These are phyloP conservation scores for Paecilomyces fulvus DNA, from an alignment of 2,329 filamentous ascomycete species.

Conservation along the genomic window DNA sequence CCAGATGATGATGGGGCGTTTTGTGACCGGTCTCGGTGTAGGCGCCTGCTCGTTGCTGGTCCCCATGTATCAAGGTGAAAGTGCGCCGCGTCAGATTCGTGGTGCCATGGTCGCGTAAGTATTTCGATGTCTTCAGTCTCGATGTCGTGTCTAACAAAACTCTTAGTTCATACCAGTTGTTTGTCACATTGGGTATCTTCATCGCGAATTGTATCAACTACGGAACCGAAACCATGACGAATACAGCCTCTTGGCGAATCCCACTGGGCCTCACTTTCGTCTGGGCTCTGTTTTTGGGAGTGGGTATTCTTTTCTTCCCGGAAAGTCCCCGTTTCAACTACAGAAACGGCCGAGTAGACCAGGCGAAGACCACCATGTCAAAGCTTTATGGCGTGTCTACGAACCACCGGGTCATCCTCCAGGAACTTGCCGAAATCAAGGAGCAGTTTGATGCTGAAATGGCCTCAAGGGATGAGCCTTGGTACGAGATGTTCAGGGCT, in stretches of 20 bases:
- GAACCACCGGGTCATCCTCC: constrained; percentile 44
- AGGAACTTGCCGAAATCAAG: constrained; percentile 49
- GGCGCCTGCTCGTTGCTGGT: constrained; percentile 35
- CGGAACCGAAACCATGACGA: constrained; percentile 25
- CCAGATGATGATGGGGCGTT: constrained; percentile 35
- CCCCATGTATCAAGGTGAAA: constrained; percentile 40
- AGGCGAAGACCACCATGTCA: constrained; percentile 44
- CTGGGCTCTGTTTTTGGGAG: constrained; percentile 46
- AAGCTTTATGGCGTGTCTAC: constrained; percentile 46
- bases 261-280: constrained; percentile 50
- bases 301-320: constrained; percentile 47
- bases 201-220: constrained; percentile 41
- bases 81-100: constrained; percentile 37
- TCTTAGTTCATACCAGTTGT: constrained; percentile 37
- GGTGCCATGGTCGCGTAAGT: constrained; percentile 33
- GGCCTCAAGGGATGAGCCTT: constrained; percentile 16
- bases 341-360: constrained; percentile 45
- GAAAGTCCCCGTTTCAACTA: constrained; percentile 53
- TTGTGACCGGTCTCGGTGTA: constrained; percentile 36
- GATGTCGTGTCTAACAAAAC: background rate
- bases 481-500: constrained; percentile 31
- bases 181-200: constrained; percentile 40
- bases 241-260: constrained; percentile 40
- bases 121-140: background rate
- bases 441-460: constrained; percentile 47